These are phyloP conservation scores for Lathyrus sativus DNA, from an alignment of 306 rosid species.

Conservation along the genomic window DNA sequence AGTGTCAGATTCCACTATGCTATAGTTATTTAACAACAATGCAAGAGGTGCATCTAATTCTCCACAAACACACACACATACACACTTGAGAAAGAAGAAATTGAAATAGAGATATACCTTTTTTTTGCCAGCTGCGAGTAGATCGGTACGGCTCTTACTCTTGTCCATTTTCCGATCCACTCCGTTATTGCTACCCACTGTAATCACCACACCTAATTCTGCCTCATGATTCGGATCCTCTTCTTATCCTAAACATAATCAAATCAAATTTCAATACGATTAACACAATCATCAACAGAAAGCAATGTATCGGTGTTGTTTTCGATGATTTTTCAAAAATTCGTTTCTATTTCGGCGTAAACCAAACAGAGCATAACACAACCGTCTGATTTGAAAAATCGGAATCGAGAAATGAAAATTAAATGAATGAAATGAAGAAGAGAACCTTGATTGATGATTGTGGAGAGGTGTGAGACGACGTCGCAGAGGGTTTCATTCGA, in stretches of 20 bases:
- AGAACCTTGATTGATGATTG: slow-evolving; percentile 47
- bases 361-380: neutral
- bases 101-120: slow-evolving; percentile 52
- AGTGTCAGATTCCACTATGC: neutral
- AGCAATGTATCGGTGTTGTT: neutral
- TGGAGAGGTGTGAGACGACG: slow-evolving; percentile 31
- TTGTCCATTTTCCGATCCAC: slow-evolving; percentile 81
- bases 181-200: slow-evolving; percentile 55
- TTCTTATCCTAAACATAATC: slow-evolving; percentile 39
- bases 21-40: neutral
- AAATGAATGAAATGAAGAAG: neutral
- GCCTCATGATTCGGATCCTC: slow-evolving; percentile 46
- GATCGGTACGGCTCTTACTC: slow-evolving; percentile 89
- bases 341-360: neutral
- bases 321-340: neutral
- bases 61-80: neutral
- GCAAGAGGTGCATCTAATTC: neutral
- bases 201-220: slow-evolving; percentile 43
- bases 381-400: slow-evolving; percentile 22
- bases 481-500: slow-evolving; percentile 19
- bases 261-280: slow-evolving; percentile 14
- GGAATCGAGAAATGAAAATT: neutral
- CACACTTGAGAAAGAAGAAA: slow-evolving; percentile 21
- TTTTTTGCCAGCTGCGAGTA: slow-evolving; percentile 87
- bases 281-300: slow-evolving; percentile 14